Evolutionary conservation across 108 stramenopile genomes (phyloP).

Genomic region (Cyclotella atomus): DNA sequence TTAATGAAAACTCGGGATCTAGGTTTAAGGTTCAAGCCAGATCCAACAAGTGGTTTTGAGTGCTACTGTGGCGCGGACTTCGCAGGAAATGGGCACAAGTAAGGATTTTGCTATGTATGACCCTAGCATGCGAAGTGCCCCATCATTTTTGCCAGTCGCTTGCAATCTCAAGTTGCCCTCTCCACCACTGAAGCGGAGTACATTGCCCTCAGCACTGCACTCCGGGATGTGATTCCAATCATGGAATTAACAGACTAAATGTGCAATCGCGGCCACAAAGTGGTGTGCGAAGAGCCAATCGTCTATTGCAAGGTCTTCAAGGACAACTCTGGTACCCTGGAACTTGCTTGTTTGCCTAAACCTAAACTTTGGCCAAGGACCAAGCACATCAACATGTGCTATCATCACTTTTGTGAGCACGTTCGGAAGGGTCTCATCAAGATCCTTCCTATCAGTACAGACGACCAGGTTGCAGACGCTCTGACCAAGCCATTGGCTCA

Average conservation of each 20-base stretch:
- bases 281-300: not conserved
- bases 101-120: not conserved
- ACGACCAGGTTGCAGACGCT: not conserved
- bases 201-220: not conserved
- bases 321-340: not conserved
- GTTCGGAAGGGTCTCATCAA: conserved; percentile 9
- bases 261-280: not conserved
- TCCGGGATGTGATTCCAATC: not conserved
- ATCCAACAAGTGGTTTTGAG: conserved; percentile 23
- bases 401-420: not conserved
- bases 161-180: not conserved
- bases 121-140: not conserved
- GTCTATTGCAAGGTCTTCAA: not conserved
- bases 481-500: not conserved
- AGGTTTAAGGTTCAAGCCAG: conserved; percentile 2
- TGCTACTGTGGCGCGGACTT: conserved; percentile 56
- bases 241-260: not conserved
- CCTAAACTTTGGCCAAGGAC: not conserved
- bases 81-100: conserved; percentile 22
- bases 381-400: not conserved
- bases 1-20: not conserved
- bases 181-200: not conserved
- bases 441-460: conserved; percentile 4
- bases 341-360: not conserved
- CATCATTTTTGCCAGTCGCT: not conserved